These are phyloP conservation scores for Talaromyces marneffei DNA, from an alignment of 2,329 filamentous ascomycete genomes.

Conservation along the genomic window DNA sequence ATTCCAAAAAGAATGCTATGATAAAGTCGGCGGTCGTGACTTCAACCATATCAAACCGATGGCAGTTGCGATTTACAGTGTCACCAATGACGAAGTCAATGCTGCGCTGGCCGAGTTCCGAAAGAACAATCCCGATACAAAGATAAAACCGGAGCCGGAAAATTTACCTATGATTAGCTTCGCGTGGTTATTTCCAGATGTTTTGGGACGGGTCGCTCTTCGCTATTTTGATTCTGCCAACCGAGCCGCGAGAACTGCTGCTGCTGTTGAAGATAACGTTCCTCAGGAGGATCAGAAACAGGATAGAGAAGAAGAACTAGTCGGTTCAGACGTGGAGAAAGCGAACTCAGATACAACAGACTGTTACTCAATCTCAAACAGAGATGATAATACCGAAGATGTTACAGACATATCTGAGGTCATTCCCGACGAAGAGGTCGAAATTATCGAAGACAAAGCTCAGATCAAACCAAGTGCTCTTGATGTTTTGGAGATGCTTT, in stretches of 20 bases:
- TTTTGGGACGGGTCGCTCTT: constrained; percentile 64
- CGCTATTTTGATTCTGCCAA: constrained; percentile 22
- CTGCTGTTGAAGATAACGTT: background rate
- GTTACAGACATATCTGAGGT: background rate
- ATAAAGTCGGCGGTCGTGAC: constrained; percentile 57
- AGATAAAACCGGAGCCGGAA: constrained; percentile 15
- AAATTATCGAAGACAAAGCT: constrained; percentile 13
- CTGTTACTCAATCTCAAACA: background rate
- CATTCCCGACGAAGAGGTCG: background rate
- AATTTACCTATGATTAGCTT: constrained; percentile 82
- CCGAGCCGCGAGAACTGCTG: background rate
- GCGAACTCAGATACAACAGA: background rate
- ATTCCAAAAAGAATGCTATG: constrained; percentile 62
- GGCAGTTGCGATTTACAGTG: constrained; percentile 79
- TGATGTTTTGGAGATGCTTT: constrained; percentile 19
- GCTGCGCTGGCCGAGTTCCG: constrained; percentile 51
- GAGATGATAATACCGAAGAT: background rate
- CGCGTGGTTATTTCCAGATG: constrained; percentile 78
- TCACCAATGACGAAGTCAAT: constrained; percentile 67
- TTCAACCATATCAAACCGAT: constrained; percentile 61
- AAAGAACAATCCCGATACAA: constrained; percentile 19
- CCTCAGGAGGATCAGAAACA: background rate
- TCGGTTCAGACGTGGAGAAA: background rate
- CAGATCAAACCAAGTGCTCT: constrained; percentile 23
- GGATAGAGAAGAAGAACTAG: background rate